Percentiles rank a stretch among this genome's conserved stretches.
These are phyloP conservation scores for Anisodus acutangulus DNA, from an alignment of 257 asterid species.

Conservation along the genomic window DNA sequence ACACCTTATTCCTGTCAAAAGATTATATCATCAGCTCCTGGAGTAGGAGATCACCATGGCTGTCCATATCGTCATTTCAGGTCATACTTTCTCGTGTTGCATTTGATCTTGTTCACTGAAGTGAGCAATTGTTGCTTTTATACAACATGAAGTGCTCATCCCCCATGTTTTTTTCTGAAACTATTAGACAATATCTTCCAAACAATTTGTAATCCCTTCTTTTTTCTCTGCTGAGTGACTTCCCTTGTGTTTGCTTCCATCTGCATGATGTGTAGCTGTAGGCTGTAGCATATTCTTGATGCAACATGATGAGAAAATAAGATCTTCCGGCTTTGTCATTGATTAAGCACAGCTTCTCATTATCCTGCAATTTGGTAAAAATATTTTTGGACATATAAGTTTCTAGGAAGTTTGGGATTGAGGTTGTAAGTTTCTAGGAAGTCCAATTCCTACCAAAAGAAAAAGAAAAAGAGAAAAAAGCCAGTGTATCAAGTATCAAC, in stretches of 20 bases:
- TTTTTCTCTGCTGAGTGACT: background rate
- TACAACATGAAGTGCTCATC: background rate
- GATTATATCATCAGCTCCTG: slow-evolving; percentile 80
- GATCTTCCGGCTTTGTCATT: background rate
- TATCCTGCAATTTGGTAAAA: background rate
- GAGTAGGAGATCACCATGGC: slow-evolving; percentile 97
- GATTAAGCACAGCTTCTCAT: slow-evolving; percentile 7
- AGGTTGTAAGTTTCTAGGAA: slow-evolving; percentile 15
- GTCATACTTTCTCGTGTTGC: slow-evolving; percentile 48
- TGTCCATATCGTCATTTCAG: slow-evolving; percentile 97
- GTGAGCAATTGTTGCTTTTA: slow-evolving; percentile 21
- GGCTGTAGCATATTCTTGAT: slow-evolving; percentile 20
- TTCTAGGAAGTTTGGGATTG: background rate
- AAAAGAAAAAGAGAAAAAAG: background rate
- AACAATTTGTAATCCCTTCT: background rate
- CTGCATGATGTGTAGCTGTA: slow-evolving; percentile 12
- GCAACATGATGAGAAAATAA: background rate
- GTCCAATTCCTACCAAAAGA: slow-evolving; percentile 13
- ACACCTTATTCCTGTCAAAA: slow-evolving; percentile 94
- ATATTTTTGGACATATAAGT: background rate
- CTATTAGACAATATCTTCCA: background rate
- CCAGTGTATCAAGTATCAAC: background rate
- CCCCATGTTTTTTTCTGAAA: background rate
- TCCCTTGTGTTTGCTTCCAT: slow-evolving; percentile 9
- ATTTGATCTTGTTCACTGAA: slow-evolving; percentile 26